These are phyloP conservation scores for Crotalaria pallida DNA, from an alignment of 306 rosid species.

Conservation along the genomic window DNA sequence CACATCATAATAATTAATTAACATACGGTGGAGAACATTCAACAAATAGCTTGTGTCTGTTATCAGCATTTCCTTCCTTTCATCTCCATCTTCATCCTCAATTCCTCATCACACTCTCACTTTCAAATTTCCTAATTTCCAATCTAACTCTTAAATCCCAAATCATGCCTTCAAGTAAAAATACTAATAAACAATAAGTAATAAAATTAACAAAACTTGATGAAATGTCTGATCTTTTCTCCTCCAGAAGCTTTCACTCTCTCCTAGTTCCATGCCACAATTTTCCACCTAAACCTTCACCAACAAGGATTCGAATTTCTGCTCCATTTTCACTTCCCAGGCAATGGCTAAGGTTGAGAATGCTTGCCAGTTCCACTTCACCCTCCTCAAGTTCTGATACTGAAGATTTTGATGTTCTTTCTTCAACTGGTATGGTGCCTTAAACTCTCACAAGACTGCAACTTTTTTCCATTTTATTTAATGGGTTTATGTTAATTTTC, in stretches of 20 bases:
- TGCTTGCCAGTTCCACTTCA: slow-evolving; percentile 29
- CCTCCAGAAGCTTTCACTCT: slow-evolving; percentile 29
- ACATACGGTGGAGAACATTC: not conserved
- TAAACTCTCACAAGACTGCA: slow-evolving; percentile 8
- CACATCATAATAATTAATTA: not conserved
- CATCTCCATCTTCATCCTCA: not conserved
- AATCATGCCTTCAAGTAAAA: not conserved
- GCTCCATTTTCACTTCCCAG: slow-evolving; percentile 20
- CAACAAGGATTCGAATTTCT: slow-evolving; percentile 18
- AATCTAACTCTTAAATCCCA: not conserved
- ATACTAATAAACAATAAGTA: not conserved
- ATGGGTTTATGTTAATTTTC: slow-evolving; percentile 11
- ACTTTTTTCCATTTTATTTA: not conserved
- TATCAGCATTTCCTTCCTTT: not conserved
- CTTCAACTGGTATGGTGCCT: slow-evolving; percentile 40
- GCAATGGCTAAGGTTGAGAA: not conserved
- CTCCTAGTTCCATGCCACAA: slow-evolving; percentile 15
- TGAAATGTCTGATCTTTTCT: slow-evolving; percentile 35
- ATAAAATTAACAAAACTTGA: not conserved
- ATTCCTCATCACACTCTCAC: not conserved
- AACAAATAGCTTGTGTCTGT: not conserved
- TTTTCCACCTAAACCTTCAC: slow-evolving; percentile 13
- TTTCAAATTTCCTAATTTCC: not conserved
- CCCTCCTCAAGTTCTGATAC: slow-evolving; percentile 18
- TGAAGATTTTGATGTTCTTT: slow-evolving; percentile 32